Percentiles rank a stretch among this genome's conserved stretches.
phyloP scores from a whole-genome alignment of 2,329 filamentous ascomycete species.

The Venturia oleaginea region DNA sequence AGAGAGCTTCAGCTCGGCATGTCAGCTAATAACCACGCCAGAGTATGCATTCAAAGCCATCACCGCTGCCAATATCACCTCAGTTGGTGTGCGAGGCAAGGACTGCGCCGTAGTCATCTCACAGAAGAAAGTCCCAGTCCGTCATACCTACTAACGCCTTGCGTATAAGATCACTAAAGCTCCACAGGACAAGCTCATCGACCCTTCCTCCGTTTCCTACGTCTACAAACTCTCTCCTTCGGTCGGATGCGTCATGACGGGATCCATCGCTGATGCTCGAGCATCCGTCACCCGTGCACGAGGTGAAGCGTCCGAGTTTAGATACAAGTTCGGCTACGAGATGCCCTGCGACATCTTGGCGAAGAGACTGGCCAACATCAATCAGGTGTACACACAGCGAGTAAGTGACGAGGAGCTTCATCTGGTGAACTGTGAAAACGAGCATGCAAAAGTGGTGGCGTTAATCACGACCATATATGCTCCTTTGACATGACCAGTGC shows the following conservation, averaged over 20 bases:
- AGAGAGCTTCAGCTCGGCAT: neutral
- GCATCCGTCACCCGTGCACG: slow-evolving; percentile 88
- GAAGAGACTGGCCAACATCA: slow-evolving; percentile 97
- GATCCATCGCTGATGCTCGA: slow-evolving; percentile 93
- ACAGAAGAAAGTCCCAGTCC: slow-evolving; percentile 98
- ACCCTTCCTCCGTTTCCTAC: slow-evolving; percentile 92
- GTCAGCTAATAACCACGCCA: slow-evolving; percentile 31
- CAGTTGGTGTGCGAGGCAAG: slow-evolving; percentile 90
- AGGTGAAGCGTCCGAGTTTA: slow-evolving; percentile 93
- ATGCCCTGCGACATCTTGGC: slow-evolving; percentile 97
- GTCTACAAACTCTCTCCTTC: slow-evolving; percentile 95
- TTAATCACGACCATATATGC: neutral
- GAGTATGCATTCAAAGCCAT: slow-evolving; percentile 99
- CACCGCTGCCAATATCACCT: slow-evolving; percentile 98
- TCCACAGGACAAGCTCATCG: slow-evolving; percentile 91
- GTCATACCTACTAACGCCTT: slow-evolving; percentile 28
- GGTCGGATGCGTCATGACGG: slow-evolving; percentile 96
- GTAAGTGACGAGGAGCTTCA: slow-evolving; percentile 42
- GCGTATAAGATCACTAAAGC: neutral
- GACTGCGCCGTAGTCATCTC: slow-evolving; percentile 94
- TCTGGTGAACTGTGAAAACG: neutral
- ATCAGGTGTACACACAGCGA: slow-evolving; percentile 96
- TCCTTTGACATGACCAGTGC: neutral
- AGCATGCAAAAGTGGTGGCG: neutral
- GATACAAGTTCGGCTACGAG: slow-evolving; percentile 98